These are phyloP conservation scores for Pleurotus djamor DNA, from an alignment of 768 basidiomycete genomes.

Conservation along the genomic window DNA sequence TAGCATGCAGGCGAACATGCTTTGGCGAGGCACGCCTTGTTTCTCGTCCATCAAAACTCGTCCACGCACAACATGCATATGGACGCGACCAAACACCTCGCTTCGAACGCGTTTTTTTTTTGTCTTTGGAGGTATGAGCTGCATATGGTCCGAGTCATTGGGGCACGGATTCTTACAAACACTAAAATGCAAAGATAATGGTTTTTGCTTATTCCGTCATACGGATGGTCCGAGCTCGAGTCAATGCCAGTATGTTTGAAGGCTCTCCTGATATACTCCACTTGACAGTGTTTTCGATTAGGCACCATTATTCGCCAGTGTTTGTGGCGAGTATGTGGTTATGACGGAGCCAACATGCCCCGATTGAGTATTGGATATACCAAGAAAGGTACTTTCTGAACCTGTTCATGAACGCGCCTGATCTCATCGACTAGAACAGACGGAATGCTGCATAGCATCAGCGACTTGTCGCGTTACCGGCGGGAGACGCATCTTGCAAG, in stretches of 20 bases:
- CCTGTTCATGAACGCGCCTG: conserved; percentile 3
- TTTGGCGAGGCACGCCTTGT: too few relatives aligned
- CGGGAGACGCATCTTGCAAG: not conserved
- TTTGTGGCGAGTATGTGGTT: not conserved
- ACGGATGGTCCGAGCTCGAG: not conserved
- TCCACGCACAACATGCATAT: not conserved
- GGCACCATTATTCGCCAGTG: conserved; percentile 5
- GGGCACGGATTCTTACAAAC: too few relatives aligned
- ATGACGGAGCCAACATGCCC: conserved; percentile 7
- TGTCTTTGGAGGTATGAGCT: not conserved
- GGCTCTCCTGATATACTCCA: not conserved
- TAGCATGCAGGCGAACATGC: not conserved
- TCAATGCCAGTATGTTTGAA: not conserved
- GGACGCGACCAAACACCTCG: not conserved
- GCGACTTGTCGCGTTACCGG: not conserved
- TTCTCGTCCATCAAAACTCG: not conserved
- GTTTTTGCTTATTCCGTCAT: conserved; percentile 2
- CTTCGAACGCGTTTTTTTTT: not conserved
- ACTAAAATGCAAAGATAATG: too few relatives aligned
- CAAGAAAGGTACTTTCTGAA: conserved; percentile 5
- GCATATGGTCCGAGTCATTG: not conserved
- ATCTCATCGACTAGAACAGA: not conserved
- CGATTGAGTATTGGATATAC: conserved; percentile 5
- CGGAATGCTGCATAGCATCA: conserved; percentile 4
- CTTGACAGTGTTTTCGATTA: not conserved